Evolutionary conservation across 2,329 filamentous ascomycete genomes (phyloP), one percentile per base, ranked within the genome.

Genomic region (Penicillium decumbens): DNA sequence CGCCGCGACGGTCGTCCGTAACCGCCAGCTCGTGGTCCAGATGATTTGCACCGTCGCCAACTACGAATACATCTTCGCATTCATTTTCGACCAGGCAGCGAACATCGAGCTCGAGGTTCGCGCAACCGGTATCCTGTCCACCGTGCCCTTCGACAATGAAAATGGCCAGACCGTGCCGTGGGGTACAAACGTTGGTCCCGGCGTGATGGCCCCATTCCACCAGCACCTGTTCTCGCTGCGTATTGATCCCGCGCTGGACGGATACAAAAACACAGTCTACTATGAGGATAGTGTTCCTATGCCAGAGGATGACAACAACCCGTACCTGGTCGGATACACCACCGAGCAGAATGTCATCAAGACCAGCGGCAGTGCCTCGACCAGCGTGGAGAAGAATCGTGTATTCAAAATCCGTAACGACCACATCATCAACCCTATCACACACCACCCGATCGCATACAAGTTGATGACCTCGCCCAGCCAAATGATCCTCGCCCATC

Each of bases 171-270:
- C 78, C 4, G 82, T 87, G 0, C 81, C 82, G 2, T 87, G 80
- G 73, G 84, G 84, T 29, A 88, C 84, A 0, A 79, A 86, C 41
- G 83, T 88, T 2, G 82, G 84, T 46, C 84, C 84, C 0, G 83
- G 84, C 30, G 84, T 86, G 7, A 78, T 89, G 30, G 86, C 84
- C 0, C 75, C 77, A 0, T 82, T 85, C 67, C 87, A 90, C 62
- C 87, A 91, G 64, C 87, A 90, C 69, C 84, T 89, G 65, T 89
- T 91, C 72, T 83, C 79, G 4, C 75, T 85, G 12, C 80, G 82
- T 5, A 74, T 85, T 18, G 82, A 85, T 59, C 81, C 82, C 8
- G 80, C 79, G 53, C 65, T 83, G 28, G 81, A 81, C 47, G 82
- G 82, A 0, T 74, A 75, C 50, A 66, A 71, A 8, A 83, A 83